Evolutionary conservation across 208 protist species (phyloP).

Genomic region (Leishmania amazonensis): DNA sequence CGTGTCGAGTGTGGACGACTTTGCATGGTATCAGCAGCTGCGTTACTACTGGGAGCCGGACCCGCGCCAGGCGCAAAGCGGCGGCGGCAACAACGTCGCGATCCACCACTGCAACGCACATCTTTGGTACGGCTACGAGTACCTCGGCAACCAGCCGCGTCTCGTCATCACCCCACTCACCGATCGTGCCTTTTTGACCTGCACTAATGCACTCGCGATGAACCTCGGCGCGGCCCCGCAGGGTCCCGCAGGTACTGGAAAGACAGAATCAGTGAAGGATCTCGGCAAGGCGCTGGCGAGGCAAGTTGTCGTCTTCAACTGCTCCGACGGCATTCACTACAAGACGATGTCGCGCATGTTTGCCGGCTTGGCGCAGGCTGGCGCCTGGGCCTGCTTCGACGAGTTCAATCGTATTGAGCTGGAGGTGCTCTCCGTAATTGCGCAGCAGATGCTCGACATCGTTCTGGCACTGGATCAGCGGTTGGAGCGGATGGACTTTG

Average conservation of each 20-base stretch:
- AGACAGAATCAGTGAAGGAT: constrained; percentile 97
- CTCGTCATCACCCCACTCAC: constrained; percentile 98
- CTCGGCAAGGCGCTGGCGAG: constrained; percentile 91
- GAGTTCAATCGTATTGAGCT: constrained; percentile 98
- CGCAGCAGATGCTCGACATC: constrained; percentile 96
- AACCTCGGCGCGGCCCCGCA: constrained; percentile 94
- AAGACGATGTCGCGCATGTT: constrained; percentile 97
- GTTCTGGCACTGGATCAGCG: constrained; percentile 90
- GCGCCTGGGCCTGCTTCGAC: constrained; percentile 97
- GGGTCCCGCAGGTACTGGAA: constrained; percentile 97
- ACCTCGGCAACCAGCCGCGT: constrained; percentile 94
- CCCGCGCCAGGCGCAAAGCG: constrained; percentile 23
- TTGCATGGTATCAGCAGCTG: constrained; percentile 94
- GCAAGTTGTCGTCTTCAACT: constrained; percentile 97
- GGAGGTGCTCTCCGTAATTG: constrained; percentile 97
- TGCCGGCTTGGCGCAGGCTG: constrained; percentile 94
- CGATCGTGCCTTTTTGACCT: constrained; percentile 94
- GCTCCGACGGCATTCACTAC: constrained; percentile 97
- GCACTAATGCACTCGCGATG: constrained; percentile 94
- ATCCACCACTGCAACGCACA: constrained; percentile 91
- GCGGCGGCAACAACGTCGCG: constrained; percentile 79
- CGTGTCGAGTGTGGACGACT: constrained; percentile 79
- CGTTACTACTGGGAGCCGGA: constrained; percentile 95
- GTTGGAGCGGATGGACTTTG: constrained; percentile 90
- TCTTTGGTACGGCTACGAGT: constrained; percentile 96